Evolutionary conservation across 1,139 yeast genomes (phyloP), one percentile per base, ranked within the genome.

Genomic region (Pichia sp.): DNA sequence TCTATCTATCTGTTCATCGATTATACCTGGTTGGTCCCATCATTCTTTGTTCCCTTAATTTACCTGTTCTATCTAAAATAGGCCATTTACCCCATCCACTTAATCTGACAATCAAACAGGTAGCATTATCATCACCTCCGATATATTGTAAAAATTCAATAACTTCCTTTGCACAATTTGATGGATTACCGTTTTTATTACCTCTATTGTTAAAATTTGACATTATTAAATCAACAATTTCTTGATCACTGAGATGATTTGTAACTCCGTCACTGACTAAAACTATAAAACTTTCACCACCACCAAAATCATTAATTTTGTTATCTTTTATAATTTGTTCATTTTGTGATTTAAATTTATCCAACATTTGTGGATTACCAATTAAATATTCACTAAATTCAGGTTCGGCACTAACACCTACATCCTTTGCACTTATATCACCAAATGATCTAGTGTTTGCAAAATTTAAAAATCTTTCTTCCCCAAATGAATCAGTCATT

Each of bases 31-130:
- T 57, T 39, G 42, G 14, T 45, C 49, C 56, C 65, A 61, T 58
- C 68, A 91, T 74, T 60, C 89, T 75, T 53, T 84, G 83, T 66
- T 87, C 96, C 58, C 98, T 76, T 51, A 82, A 69, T 48, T 77
- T 80, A 1, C 96, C 97, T 0, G 97, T 89, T 48, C 96, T 73
- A 70, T 93, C 98, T 16, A 73, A 63, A 55, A 78, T 71, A 7
- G 93, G 93, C 97, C 98, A 93, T 52, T 81, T 77, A 14, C 96
- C 96, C 99, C 99, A 93, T 9, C 96, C 96, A 44, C 79, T 77
- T 53, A 93, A 72, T 53, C 96, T 73, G 4, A 93, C 70, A 14
- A 93, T 89, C 58, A 87, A 63, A 65, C 96, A 89, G 0, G 97
- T 89, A 14, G 98, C 95, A 69, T 93, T 93, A 67, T 93, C 99